These are phyloP conservation scores for Linum tenue DNA, from an alignment of 345 rosid genomes.

Conservation along the genomic window DNA sequence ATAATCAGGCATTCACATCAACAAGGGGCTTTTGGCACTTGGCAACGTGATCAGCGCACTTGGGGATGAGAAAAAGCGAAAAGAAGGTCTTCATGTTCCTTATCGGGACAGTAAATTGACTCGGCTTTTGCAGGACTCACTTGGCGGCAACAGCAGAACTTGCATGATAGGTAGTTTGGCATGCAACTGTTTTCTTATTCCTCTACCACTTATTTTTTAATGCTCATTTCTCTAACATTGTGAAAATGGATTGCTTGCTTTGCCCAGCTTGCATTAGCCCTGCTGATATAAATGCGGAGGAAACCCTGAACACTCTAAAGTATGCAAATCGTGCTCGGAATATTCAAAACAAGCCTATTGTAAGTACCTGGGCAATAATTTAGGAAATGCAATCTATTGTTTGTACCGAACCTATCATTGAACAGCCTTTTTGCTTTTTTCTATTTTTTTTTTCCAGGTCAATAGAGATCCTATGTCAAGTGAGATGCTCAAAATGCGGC, in stretches of 20 bases:
- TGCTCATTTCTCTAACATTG: background rate
- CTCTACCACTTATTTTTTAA: background rate
- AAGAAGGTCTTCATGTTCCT: conserved; percentile 88
- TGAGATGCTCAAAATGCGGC: conserved; percentile 97
- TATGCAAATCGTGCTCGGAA: conserved; percentile 99
- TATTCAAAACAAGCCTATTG: conserved; percentile 93
- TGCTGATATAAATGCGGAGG: conserved; percentile 98
- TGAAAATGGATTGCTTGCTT: background rate
- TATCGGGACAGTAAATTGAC: conserved; percentile 98
- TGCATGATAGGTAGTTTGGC: conserved; percentile 75
- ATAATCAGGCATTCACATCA: conserved; percentile 82
- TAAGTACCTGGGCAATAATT: conserved; percentile 34
- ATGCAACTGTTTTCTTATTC: conserved; percentile 3
- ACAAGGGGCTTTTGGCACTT: conserved; percentile 96
- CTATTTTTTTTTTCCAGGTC: conserved; percentile 41
- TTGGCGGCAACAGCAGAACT: conserved; percentile 98
- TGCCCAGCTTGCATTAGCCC: conserved; percentile 92
- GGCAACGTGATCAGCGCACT: conserved; percentile 99
- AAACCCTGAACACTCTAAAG: conserved; percentile 89
- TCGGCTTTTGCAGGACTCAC: conserved; percentile 99
- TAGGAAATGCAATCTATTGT: background rate
- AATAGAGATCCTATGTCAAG: conserved; percentile 93
- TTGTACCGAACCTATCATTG: conserved; percentile 4
- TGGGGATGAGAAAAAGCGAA: conserved; percentile 96
- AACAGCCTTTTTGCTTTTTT: conserved; percentile 7